Evolutionary conservation across 345 rosid species (phyloP).

Genomic region (Dimocarpus longan): DNA sequence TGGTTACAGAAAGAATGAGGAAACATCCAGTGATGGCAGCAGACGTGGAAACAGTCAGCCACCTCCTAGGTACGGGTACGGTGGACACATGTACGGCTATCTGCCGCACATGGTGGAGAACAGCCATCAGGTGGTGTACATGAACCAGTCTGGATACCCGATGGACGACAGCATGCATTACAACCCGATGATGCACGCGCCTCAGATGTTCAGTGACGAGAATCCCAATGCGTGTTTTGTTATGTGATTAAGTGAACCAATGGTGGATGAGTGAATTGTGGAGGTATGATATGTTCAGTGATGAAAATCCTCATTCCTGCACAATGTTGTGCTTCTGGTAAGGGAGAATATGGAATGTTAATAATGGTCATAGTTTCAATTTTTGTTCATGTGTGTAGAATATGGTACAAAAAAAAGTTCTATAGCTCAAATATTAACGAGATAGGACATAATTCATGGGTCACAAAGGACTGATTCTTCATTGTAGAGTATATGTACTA

Average conservation of each 20-base stretch:
- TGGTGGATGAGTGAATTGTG: too few relatives aligned
- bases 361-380: not conserved
- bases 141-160: too few relatives aligned
- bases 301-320: slow-evolving; percentile 14
- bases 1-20: not conserved
- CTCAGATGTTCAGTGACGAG: too few relatives aligned
- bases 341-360: not conserved
- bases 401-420: not conserved
- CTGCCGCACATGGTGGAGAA: too few relatives aligned
- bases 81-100: too few relatives aligned
- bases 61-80: too few relatives aligned
- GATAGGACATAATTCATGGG: not conserved
- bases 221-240: too few relatives aligned
- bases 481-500: not conserved
- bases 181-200: too few relatives aligned
- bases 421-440: not conserved
- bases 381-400: not conserved
- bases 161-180: too few relatives aligned
- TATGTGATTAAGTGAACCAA: too few relatives aligned
- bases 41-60: not conserved
- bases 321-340: not conserved
- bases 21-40: not conserved
- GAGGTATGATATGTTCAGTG: not conserved
- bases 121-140: too few relatives aligned
- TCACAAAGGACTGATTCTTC: not conserved